phyloP scores from a whole-genome alignment of 1,284 basidiomycete genomes.

The Caloboletus firmus region DNA sequence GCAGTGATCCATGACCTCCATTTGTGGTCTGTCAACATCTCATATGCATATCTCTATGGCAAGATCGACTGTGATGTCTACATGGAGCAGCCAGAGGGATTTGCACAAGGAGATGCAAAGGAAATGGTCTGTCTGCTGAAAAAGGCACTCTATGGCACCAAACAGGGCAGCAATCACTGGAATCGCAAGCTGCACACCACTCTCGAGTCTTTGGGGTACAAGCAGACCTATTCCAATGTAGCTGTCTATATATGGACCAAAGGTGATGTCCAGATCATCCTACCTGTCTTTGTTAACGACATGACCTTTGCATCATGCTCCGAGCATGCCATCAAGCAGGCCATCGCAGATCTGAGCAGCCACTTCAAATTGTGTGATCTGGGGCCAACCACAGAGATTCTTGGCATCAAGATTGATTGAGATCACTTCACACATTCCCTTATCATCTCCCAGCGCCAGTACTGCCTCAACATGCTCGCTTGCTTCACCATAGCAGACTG shows the following conservation, averaged over 20 bases:
- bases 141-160: too few species aligned
- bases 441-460: too few species aligned
- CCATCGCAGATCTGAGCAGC: neutral
- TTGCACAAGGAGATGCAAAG: neutral
- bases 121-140: too few species aligned
- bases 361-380: neutral
- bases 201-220: constrained; percentile 26
- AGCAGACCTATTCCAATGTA: constrained; percentile 16
- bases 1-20: too few species aligned
- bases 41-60: too few species aligned
- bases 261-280: constrained; percentile 14
- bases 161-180: neutral
- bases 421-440: constrained; percentile 31
- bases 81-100: too few species aligned
- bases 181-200: constrained; percentile 7
- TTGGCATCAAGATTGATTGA: constrained; percentile 39
- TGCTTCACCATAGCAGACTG: too few species aligned
- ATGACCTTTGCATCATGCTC: neutral
- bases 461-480: constrained; percentile 32
- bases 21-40: too few species aligned
- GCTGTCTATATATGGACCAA: constrained; percentile 1
- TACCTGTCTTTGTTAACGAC: constrained; percentile 1
- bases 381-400: neutral
- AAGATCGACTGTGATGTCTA: too few species aligned
- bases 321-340: neutral